Evolutionary conservation across 441 rosid genomes (phyloP), one percentile per base, ranked within the genome.

Genomic region (Corymbia calophylla): DNA sequence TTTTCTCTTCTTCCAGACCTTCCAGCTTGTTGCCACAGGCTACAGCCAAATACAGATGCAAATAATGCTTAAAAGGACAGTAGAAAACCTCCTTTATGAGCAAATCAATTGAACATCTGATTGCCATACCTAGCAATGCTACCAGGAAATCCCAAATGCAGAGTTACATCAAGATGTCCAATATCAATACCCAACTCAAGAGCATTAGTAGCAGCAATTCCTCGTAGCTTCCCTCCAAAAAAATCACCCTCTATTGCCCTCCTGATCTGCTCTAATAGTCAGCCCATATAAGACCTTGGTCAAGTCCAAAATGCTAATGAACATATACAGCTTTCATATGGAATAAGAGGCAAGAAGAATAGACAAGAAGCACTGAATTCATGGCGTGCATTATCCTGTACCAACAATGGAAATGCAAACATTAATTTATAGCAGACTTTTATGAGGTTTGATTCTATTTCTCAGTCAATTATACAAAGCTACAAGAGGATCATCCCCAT

Each of bases 21-120:
- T 88, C 99, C 99, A 39, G 99, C 99, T 94, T 98, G 99, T 92
- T 98, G 99, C 99, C 98, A 96, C 90, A 97, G 94, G 94, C 99
- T 98, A 92, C 87, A 89, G 58, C 86, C 84, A 44, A 77, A 77
- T 39, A 77, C 51, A 77, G 17, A 77, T 39, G 51, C 84, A 77
- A 77, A 53, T 86, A 2, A 51, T n/a, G 58, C 64, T 35, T 32
- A 86, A 31, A 44, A 86, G 64, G 49, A 54, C 47, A 32, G 11
- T 12, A 54, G 56, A 87, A 92, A 82, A 88, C 88, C 80, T n/a
- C 80, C 51, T 56, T 87, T 87, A 64, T 68, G 16, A 86, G 25
- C 88, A 87, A 58, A 64, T 55, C 81, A 32, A 44, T 21, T 68
- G 47, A 89, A 53, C 35, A 80, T 17, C 77, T 53, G 88, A 86